Base-by-base conservation (phyloP, 2,329 filamentous ascomycete genomes). In the Talaromyces rugulosus region DNA sequence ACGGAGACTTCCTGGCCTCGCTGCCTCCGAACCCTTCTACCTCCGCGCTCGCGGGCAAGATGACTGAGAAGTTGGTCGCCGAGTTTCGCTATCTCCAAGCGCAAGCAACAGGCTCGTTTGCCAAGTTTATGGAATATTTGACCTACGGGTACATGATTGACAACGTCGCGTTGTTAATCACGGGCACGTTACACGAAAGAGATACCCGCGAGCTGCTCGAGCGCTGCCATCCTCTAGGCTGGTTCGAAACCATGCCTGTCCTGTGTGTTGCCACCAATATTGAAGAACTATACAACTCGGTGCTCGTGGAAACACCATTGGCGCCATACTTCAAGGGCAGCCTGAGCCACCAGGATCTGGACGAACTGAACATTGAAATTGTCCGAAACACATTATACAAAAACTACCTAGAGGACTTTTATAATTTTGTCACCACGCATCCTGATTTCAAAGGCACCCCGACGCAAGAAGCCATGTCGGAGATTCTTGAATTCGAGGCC, bases 91-190 rank as follows among this genome's bases (percentile, higher is more conserved):
- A 99, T 77, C 85, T 99, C 53, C 91, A 96, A 69, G 92, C 93
- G 65, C 96, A 99, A 74, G 91, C 94, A 31, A 91, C 91, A 2
- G 95, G 95, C 16, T 91, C 92, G 0, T 87, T 97, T 42, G 89
- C 93, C 65, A 92, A 91, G 74, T 99, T 99, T 78, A 92, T 99
- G 86, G 92, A 98, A 77, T 99, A 96, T 78, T 83, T 99, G 64
- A 99, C 95, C 1, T 99, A 99, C 76, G 94, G 93, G 65, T 99
- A 99, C 83, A 99, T 99, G 95, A 99, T 99, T 78, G 95, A 99
- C 80, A 99, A 99, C 72, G 92, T 99, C 59, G 95, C 96, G 44
- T 88, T 99, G 47, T 87, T 99, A 72, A 99, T 99, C 77, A 99
- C 95, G 27, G 95, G 95, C 65, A 99, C 95, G 12, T 85, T 99